A percentile compares a stretch with the other conserved stretches of the same genome.
Evolutionary conservation across 495 filamentous ascomycete species (phyloP).

Genomic region (Extremus antarcticus): DNA sequence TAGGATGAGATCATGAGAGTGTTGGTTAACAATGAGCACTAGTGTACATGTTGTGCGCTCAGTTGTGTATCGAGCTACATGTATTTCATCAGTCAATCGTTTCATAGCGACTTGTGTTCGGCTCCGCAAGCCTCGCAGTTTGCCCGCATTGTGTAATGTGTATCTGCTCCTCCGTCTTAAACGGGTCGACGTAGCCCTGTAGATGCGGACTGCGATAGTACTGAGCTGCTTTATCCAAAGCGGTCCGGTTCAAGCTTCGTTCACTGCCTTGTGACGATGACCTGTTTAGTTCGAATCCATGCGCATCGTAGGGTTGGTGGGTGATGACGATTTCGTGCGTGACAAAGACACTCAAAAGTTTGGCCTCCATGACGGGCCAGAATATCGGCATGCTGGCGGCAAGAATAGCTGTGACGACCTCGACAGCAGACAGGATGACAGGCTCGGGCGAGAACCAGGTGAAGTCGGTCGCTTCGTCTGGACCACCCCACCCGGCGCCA

Average conservation of each 20-base stretch:
- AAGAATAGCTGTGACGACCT: slow-evolving; percentile 17
- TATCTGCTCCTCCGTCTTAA: neutral
- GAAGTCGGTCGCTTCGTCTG: slow-evolving; percentile 8
- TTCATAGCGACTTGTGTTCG: neutral
- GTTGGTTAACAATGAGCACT: too few species aligned
- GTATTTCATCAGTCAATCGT: neutral
- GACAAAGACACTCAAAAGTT: slow-evolving; percentile 11
- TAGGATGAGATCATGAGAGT: too few species aligned
- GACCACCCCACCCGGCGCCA: neutral
- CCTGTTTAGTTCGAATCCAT: neutral
- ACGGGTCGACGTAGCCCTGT: neutral
- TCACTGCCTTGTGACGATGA: neutral
- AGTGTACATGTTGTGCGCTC: too few species aligned
- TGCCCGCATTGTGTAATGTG: neutral
- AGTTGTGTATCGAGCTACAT: neutral
- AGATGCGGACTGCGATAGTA: neutral
- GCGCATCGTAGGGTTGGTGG: slow-evolving; percentile 6
- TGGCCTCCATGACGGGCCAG: slow-evolving; percentile 11
- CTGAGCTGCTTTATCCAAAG: neutral
- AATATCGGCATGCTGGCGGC: slow-evolving; percentile 17
- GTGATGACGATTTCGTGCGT: slow-evolving; percentile 15
- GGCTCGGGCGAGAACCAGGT: slow-evolving; percentile 9
- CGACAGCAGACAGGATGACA: slow-evolving; percentile 12
- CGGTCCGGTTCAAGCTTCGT: neutral
- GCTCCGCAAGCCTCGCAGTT: neutral